Conservation (phyloP, 495 filamentous ascomycete genomes). For the Annulohypoxylon maeteangense region DNA sequence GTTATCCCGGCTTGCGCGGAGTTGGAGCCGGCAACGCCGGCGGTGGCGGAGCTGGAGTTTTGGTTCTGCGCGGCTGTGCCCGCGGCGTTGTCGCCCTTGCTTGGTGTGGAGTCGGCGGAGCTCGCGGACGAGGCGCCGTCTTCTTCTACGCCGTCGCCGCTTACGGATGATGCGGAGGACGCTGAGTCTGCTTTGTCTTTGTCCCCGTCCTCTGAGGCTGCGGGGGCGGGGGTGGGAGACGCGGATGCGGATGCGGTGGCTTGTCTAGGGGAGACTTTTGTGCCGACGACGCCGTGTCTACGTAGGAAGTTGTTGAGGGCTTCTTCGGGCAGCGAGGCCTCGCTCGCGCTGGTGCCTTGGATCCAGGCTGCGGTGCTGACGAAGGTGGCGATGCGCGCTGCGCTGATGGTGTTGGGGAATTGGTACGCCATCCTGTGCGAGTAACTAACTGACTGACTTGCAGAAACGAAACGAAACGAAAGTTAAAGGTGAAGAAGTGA, state of each 20-base stretch:
- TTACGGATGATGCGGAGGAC: not conserved
- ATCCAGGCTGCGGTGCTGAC: conserved; percentile 44
- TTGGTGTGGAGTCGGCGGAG: not conserved
- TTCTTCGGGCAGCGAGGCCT: conserved; percentile 34
- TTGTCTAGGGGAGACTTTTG: conserved; percentile 10
- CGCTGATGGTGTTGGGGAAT: conserved; percentile 39
- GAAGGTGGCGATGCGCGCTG: conserved; percentile 42
- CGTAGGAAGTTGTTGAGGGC: conserved; percentile 41
- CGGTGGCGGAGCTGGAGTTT: not conserved
- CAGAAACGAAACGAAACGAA: not conserved
- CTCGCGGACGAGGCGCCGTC: not conserved
- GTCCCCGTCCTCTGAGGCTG: not conserved
- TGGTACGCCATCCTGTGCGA: conserved; percentile 29
- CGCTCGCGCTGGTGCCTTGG: conserved; percentile 32
- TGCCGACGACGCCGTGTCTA: conserved; percentile 17
- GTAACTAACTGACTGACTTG: not conserved
- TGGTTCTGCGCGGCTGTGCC: not conserved
- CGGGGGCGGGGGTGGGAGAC: not conserved
- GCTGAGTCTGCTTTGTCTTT: not conserved
- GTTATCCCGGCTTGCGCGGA: conserved; percentile 26
- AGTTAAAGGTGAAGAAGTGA: conserved; percentile 19
- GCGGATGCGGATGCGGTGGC: not conserved
- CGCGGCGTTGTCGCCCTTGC: not conserved
- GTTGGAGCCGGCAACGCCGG: not conserved
- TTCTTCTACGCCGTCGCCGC: conserved; percentile 5